Percentiles rank a stretch among this genome's conserved stretches.
Evolutionary conservation across 352 stramenopile genomes (phyloP).

Genomic region (Phytophthora cryptogea): DNA sequence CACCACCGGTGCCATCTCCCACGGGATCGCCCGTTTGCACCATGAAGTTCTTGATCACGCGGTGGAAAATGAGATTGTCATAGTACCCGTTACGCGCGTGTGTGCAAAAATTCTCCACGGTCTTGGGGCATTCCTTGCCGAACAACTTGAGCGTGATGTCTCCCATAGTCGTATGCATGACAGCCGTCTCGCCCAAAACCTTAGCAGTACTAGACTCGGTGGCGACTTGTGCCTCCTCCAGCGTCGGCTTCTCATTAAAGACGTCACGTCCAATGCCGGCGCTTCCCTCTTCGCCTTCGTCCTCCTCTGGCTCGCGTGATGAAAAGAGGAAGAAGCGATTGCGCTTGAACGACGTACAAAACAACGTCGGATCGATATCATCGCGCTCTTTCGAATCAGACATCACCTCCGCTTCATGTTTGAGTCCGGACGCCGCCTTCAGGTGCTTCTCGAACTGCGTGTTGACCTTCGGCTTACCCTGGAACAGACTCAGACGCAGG

Average conservation of each 20-base stretch:
- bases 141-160: conserved; percentile 99
- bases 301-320: conserved; percentile 89
- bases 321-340: conserved; percentile 98
- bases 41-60: conserved; percentile 99
- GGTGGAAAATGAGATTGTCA: conserved; percentile 99
- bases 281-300: conserved; percentile 62
- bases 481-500: conserved; percentile 92
- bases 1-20: conserved; percentile 97
- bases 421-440: conserved; percentile 50
- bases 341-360: conserved; percentile 89
- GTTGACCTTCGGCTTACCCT: conserved; percentile 95
- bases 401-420: conserved; percentile 65
- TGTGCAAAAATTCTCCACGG: conserved; percentile 98
- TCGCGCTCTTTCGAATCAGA: conserved; percentile 51
- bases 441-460: conserved; percentile 94
- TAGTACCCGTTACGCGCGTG: conserved; percentile 98
- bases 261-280: conserved; percentile 88
- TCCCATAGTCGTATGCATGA: conserved; percentile 98
- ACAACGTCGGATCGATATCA: conserved; percentile 84
- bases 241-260: conserved; percentile 98
- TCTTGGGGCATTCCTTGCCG: conserved; percentile 92
- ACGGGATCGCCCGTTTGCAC: conserved; percentile 96
- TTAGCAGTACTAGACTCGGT: conserved; percentile 74
- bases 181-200: conserved; percentile 73
- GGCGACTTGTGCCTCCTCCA: conserved; percentile 91